phyloP scores from a whole-genome alignment of 2,329 filamentous ascomycete species.

The Cladophialophora immunda region DNA sequence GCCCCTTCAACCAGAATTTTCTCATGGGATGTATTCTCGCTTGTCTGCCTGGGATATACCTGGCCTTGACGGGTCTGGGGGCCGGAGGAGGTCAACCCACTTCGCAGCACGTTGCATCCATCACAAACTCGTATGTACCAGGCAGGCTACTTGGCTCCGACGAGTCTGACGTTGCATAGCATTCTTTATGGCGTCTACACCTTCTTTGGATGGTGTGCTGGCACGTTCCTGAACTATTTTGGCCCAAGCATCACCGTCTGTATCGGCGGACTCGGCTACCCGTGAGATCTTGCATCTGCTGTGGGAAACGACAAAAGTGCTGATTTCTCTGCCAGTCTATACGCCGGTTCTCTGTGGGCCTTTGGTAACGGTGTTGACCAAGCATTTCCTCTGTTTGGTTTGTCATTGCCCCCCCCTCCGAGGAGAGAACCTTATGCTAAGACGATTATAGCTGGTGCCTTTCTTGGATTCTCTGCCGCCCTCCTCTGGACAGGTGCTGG shows the following conservation, averaged over 20 bases:
- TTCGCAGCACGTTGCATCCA: constrained; percentile 27
- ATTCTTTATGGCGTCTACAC: constrained; percentile 38
- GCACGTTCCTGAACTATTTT: constrained; percentile 33
- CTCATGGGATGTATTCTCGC: constrained; percentile 18
- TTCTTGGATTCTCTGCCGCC: constrained; percentile 25
- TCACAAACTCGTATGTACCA: constrained; percentile 17
- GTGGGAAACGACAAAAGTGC: no score
- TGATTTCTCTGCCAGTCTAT: constrained; percentile 16
- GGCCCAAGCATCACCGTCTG: constrained; percentile 30
- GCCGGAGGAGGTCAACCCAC: constrained; percentile 38
- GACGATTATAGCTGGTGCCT: constrained; percentile 18
- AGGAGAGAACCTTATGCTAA: no score
- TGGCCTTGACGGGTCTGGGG: constrained; percentile 31
- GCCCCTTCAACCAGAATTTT: constrained; percentile 24
- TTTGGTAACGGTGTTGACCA: constrained; percentile 31
- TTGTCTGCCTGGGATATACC: constrained; percentile 28
- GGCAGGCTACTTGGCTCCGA: background rate
- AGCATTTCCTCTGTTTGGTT: constrained; percentile 29
- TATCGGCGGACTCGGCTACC: constrained; percentile 17
- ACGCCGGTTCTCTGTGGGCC: constrained; percentile 36
- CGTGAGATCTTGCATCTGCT: background rate
- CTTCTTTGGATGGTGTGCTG: constrained; percentile 26
- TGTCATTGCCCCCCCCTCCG: no score
- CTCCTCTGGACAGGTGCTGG: constrained; percentile 31
- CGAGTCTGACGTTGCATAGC: constrained; percentile 8